Conservation (phyloP, 1,284 basidiomycete genomes). For the Ceratobasidium sp. region DNA sequence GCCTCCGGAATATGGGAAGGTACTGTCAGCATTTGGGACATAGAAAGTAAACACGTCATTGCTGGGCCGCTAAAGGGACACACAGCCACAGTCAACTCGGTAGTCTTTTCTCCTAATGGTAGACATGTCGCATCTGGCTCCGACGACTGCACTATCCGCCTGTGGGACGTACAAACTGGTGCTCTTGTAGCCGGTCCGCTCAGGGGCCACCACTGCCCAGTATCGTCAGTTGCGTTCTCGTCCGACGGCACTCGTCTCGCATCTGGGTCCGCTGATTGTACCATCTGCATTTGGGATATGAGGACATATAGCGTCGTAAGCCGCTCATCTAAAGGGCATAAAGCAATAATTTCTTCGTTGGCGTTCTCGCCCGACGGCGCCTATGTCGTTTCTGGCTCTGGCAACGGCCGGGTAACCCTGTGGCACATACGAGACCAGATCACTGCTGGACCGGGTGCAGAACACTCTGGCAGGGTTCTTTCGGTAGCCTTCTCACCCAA, state of each 20-base stretch:
- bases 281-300: conserved; percentile 5
- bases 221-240: conserved; percentile 20
- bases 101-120: conserved; percentile 57
- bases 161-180: conserved; percentile 33
- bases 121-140: conserved; percentile 43
- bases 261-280: conserved; percentile 28
- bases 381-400: conserved; percentile 33
- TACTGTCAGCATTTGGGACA: too few relatives aligned
- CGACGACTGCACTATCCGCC: conserved; percentile 17
- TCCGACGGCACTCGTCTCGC: conserved; percentile 6
- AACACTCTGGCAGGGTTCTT: conserved; percentile 9
- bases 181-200: conserved; percentile 21
- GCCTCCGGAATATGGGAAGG: too few relatives aligned
- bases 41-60: too few relatives aligned
- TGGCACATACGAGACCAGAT: conserved; percentile 31
- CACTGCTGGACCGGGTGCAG: not conserved
- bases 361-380: conserved; percentile 36
- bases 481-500: conserved; percentile 17
- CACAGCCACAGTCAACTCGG: conserved; percentile 50
- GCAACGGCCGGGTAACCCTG: conserved; percentile 17
- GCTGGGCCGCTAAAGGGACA: conserved; percentile 28
- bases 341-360: not conserved
- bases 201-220: not conserved
- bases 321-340: conserved; percentile 23
- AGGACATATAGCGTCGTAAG: not conserved